phyloP scores from a whole-genome alignment of 139 green algal genomes.

The Auxenochlorella pyrenoidosa region DNA sequence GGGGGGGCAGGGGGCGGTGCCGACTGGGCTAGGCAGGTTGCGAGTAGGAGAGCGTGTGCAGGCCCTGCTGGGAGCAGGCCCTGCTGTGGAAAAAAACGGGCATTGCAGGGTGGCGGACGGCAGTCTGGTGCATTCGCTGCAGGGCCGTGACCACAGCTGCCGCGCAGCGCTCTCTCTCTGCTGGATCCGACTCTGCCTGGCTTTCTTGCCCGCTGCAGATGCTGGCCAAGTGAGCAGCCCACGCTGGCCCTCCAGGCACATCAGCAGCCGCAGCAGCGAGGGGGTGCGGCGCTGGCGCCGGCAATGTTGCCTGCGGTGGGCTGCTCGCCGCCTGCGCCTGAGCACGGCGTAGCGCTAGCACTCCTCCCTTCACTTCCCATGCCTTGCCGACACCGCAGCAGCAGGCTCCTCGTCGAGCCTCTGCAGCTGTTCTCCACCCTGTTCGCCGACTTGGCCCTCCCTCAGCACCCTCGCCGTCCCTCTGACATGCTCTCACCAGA shows the following conservation, averaged over 20 bases:
- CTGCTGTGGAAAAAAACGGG: too few species aligned
- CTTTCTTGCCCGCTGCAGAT: conserved; percentile 5
- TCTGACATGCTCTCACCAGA: background rate
- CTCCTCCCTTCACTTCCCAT: background rate
- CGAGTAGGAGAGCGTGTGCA: too few species aligned
- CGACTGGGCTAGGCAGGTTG: too few species aligned
- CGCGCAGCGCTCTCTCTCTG: too few species aligned
- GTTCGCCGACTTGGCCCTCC: background rate
- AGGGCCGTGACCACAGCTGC: too few species aligned
- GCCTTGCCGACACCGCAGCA: background rate
- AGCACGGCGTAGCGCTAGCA: background rate
- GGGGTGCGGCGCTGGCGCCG: background rate
- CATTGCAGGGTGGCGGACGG: too few species aligned
- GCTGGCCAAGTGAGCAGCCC: conserved; percentile 28
- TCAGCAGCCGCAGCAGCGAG: background rate
- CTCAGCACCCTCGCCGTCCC: background rate
- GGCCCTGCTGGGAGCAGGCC: too few species aligned
- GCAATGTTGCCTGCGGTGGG: background rate
- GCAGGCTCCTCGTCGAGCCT: background rate
- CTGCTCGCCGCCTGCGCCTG: background rate
- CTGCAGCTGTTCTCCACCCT: background rate
- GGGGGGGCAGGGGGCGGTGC: background rate
- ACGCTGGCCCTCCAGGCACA: background rate
- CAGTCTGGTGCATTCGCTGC: too few species aligned
- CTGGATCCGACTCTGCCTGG: background rate